Conservation (phyloP, 495 filamentous ascomycete genomes). For the Aspergillus bertholletiae region DNA sequence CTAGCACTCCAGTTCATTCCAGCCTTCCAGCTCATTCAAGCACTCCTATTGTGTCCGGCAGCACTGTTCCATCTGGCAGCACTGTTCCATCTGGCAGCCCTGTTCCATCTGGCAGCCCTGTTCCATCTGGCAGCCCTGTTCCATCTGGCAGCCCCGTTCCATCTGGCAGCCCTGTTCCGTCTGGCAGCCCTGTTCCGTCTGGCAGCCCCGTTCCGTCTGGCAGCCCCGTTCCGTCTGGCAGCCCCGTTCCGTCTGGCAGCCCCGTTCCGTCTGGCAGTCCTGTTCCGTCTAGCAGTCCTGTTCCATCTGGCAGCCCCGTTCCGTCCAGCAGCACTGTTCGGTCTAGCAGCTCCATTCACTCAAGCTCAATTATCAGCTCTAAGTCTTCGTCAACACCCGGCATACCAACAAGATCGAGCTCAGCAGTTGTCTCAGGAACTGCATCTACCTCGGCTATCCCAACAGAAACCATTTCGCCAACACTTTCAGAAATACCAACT, state of each 20-base stretch:
- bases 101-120: neutral
- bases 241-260: too few species aligned
- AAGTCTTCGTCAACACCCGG: neutral
- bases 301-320: too few species aligned
- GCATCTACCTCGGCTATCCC: too few species aligned
- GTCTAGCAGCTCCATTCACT: neutral
- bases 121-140: conserved; percentile 1
- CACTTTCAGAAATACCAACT: neutral
- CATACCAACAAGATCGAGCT: neutral
- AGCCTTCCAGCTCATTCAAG: neutral
- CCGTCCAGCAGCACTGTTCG: neutral
- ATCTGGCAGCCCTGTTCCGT: conserved; percentile 1
- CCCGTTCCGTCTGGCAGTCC: neutral
- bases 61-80: neutral
- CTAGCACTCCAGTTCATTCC: neutral
- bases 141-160: neutral
- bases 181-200: neutral
- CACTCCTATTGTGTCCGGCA: neutral
- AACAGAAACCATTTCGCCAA: neutral
- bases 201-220: neutral
- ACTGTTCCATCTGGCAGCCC: neutral
- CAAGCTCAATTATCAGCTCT: neutral
- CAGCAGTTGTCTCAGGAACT: too few species aligned
- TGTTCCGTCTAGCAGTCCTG: neutral
- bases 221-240: too few species aligned